Conservation (phyloP, 2,329 filamentous ascomycete species). For the Chrysoporthe austroafricana region DNA sequence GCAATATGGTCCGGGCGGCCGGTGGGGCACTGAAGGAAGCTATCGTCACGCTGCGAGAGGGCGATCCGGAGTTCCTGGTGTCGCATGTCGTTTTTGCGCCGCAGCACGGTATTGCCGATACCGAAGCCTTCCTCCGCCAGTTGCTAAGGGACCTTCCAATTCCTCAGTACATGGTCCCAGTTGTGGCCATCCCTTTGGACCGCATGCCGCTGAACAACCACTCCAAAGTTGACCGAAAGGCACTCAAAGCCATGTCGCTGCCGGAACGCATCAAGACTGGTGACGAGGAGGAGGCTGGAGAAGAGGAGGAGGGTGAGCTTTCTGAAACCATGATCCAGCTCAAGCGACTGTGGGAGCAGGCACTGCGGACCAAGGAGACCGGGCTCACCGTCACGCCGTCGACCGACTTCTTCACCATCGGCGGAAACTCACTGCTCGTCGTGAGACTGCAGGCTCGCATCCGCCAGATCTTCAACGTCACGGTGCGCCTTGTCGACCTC, state of each 20-base stretch:
- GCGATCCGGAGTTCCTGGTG: background rate
- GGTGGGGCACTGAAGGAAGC: background rate
- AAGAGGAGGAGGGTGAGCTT: background rate
- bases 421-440: slow-evolving; percentile 46
- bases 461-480: slow-evolving; percentile 37
- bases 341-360: background rate
- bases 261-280: background rate
- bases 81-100: background rate
- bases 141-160: slow-evolving; percentile 32
- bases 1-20: background rate
- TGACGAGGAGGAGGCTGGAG: background rate
- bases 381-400: background rate
- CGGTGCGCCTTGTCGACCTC: background rate
- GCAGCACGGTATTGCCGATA: background rate
- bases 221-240: slow-evolving; percentile 40
- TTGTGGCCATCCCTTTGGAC: slow-evolving; percentile 34
- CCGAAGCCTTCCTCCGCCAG: background rate
- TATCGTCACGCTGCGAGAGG: background rate
- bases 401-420: slow-evolving; percentile 46
- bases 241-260: slow-evolving; percentile 32
- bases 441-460: slow-evolving; percentile 43
- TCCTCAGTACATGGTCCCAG: slow-evolving; percentile 42
- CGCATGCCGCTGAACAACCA: slow-evolving; percentile 38
- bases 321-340: background rate
- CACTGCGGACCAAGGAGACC: background rate